Evolutionary conservation across 2,329 filamentous ascomycete species (phyloP).

Genomic region (Stachybotrys chlorohalonatus): DNA sequence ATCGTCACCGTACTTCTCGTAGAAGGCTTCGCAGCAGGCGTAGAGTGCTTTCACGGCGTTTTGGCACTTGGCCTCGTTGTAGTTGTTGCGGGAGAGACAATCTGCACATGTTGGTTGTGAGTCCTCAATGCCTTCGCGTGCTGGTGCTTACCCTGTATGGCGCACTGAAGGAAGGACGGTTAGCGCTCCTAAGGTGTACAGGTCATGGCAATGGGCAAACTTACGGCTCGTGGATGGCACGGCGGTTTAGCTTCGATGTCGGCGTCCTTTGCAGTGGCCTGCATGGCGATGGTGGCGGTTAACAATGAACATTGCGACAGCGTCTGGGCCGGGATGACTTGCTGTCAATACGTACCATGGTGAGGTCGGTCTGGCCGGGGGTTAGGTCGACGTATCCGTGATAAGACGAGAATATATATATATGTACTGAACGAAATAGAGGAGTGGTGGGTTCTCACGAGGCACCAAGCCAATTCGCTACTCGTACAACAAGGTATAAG

Average conservation of each 20-base stretch:
- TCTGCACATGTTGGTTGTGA: slow-evolving; percentile 38
- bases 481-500: too few species aligned
- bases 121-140: slow-evolving; percentile 1
- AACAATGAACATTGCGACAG: neutral
- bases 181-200: neutral
- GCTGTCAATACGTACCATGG: too few species aligned
- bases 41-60: slow-evolving; percentile 75
- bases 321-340: neutral
- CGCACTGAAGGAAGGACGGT: slow-evolving; percentile 51
- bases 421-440: too few species aligned
- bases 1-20: slow-evolving; percentile 66
- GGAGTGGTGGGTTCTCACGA: too few species aligned
- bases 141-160: slow-evolving; percentile 64
- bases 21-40: slow-evolving; percentile 87
- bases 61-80: slow-evolving; percentile 77
- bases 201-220: slow-evolving; percentile 17
- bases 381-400: too few species aligned
- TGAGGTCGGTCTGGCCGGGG: too few species aligned
- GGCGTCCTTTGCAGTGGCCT: slow-evolving; percentile 34
- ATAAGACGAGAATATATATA: too few species aligned
- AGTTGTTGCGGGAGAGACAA: slow-evolving; percentile 77
- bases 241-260: slow-evolving; percentile 68
- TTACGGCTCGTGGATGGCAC: slow-evolving; percentile 76
- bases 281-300: slow-evolving; percentile 19
- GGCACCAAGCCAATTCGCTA: too few species aligned